These are phyloP conservation scores for Aphanocladium album DNA, from an alignment of 2,329 filamentous ascomycete genomes.

Conservation along the genomic window DNA sequence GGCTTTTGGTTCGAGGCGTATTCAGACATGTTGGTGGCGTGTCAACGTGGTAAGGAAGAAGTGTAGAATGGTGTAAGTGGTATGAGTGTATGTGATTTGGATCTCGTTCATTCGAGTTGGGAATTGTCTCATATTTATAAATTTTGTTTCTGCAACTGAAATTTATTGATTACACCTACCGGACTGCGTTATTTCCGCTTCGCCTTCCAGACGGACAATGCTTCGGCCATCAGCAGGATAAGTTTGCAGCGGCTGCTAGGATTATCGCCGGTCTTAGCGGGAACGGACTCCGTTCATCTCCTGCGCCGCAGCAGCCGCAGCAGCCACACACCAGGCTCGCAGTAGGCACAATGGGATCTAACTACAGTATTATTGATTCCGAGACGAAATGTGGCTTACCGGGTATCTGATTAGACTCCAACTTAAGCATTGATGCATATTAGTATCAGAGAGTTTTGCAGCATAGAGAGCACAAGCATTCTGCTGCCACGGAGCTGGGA, in stretches of 20 bases:
- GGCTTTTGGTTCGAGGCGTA: slow-evolving; percentile 32
- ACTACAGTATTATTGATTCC: too few relatives aligned
- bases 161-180: not conserved
- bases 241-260: not conserved
- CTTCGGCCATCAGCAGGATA: not conserved
- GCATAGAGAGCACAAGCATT: too few relatives aligned
- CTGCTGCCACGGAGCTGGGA: too few relatives aligned
- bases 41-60: not conserved
- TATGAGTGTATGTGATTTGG: not conserved
- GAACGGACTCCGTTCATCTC: not conserved
- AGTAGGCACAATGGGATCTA: too few relatives aligned
- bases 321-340: not conserved
- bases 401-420: too few relatives aligned
- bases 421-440: too few relatives aligned
- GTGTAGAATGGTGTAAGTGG: not conserved
- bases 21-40: not conserved
- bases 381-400: too few relatives aligned
- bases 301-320: not conserved
- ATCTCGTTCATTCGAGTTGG: not conserved
- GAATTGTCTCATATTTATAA: not conserved
- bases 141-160: not conserved
- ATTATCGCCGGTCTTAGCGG: not conserved
- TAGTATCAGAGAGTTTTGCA: too few relatives aligned
- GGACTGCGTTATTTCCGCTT: not conserved
- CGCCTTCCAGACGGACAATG: not conserved